A percentile compares a stretch with the other conserved stretches of the same genome.
Conservation (phyloP, 805 yeast species). For the Torulaspora franciscae region DNA sequence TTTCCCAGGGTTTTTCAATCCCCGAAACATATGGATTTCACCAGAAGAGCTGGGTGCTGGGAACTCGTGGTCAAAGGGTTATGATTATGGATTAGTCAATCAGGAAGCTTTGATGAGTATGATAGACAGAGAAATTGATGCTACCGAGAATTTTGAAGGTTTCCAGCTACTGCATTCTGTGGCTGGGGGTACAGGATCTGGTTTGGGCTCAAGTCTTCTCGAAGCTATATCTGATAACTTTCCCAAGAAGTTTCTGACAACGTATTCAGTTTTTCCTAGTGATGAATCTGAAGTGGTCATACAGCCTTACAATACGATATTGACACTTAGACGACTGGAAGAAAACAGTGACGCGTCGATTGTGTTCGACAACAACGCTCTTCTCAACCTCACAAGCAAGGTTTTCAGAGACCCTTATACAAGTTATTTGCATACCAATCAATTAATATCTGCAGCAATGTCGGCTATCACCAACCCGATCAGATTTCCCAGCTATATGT, state of each 20-base stretch:
- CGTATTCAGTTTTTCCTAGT: slow-evolving; percentile 82
- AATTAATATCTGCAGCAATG: slow-evolving; percentile 77
- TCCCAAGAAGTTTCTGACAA: slow-evolving; percentile 74
- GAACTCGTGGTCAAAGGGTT: slow-evolving; percentile 93
- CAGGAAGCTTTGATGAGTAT: slow-evolving; percentile 74
- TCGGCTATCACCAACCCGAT: slow-evolving; percentile 82
- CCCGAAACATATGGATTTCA: slow-evolving; percentile 73
- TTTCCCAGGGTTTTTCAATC: slow-evolving; percentile 66
- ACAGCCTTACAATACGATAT: slow-evolving; percentile 87
- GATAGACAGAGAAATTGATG: slow-evolving; percentile 85
- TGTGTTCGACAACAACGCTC: slow-evolving; percentile 88
- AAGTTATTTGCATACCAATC: slow-evolving; percentile 75
- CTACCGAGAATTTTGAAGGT: slow-evolving; percentile 83
- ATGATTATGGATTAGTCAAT: slow-evolving; percentile 61
- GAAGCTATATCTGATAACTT: slow-evolving; percentile 78
- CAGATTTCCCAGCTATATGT: slow-evolving; percentile 88
- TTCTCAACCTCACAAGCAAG: slow-evolving; percentile 64
- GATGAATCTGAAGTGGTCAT: slow-evolving; percentile 92
- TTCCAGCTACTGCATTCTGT: slow-evolving; percentile 90
- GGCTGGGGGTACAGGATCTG: slow-evolving; percentile 99
- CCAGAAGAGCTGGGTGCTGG: slow-evolving; percentile 92
- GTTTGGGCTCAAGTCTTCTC: slow-evolving; percentile 78
- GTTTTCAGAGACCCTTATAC: slow-evolving; percentile 54
- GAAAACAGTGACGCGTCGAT: slow-evolving; percentile 81
- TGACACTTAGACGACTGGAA: slow-evolving; percentile 75